Evolutionary conservation across 331 rosid species (phyloP).

Genomic region (Ulmus americana): DNA sequence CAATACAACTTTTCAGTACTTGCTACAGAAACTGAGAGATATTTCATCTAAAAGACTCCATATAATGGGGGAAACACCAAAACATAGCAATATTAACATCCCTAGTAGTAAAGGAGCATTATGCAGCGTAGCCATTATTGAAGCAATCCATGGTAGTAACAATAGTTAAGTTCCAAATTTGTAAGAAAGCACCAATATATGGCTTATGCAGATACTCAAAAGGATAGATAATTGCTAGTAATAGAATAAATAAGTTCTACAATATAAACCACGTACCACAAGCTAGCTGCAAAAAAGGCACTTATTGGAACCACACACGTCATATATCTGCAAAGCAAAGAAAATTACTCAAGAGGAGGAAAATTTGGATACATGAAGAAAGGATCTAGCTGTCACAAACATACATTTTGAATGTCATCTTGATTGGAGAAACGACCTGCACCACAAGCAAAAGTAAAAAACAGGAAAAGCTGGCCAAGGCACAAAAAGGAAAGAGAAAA

Average conservation of each 20-base stretch:
- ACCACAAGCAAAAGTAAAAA: neutral
- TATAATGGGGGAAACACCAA: neutral
- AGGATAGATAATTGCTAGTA: neutral
- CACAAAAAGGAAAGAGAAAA: neutral
- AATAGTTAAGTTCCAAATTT: neutral
- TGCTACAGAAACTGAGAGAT: neutral
- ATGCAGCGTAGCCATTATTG: neutral
- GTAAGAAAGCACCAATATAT: neutral
- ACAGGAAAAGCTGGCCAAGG: neutral
- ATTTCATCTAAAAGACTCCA: neutral
- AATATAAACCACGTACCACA: conserved; percentile 6
- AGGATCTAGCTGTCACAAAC: neutral
- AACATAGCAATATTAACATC: neutral
- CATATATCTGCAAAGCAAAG: conserved; percentile 8
- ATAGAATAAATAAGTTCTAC: neutral
- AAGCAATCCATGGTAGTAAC: neutral
- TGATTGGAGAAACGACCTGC: conserved; percentile 17
- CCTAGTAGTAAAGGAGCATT: neutral
- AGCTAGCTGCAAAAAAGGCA: conserved; percentile 17
- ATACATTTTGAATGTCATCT: conserved; percentile 18
- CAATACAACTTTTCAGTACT: neutral
- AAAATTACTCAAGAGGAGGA: neutral
- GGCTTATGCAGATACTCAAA: neutral
- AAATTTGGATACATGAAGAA: neutral
- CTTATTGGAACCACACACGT: conserved; percentile 17